Evolutionary conservation across 2,329 filamentous ascomycete genomes (phyloP), one percentile per base, ranked within the genome.

Genomic region (Claviceps citrina): DNA sequence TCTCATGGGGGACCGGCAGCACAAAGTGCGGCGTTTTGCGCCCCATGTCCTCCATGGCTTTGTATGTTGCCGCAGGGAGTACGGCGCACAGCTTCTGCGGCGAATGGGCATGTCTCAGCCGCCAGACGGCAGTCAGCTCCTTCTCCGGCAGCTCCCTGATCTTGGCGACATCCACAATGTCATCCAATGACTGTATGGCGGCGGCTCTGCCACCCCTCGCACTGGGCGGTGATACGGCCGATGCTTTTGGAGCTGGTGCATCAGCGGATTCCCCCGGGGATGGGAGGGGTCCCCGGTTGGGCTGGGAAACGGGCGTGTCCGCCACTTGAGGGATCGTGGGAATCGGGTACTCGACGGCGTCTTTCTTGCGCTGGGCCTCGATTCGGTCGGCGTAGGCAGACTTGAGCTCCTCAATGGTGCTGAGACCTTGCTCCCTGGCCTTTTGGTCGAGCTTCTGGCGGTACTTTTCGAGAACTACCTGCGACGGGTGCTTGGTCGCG

Each of bases 111-210:
- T 95, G 84, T 38, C 84, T 81, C 20, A 94, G 73, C 19, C 89
- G 83, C 91, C 91, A 98, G 51, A 96, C 71, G 25, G 79, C 75
- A 51, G 85, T 79, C 41, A 98, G 79, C 58, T 96, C 87, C 57
- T 84, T 80, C 15, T 73, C 64, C 0, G 87, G 81, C 3, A 96
- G 76, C 34, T 64, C 58, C 39, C 73, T 70, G 40, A 76, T 76
- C 59, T 95, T 96, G 44, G 76, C 67, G 37, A 96, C 67, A 63
- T 96, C 82, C 52, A 98, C 64, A 58, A 68, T 68, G 47, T 65
- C 60, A 51, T 63, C 64, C 45, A 70, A 66, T 3, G 68, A 62
- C 49, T 70, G 65, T 46, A 70, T 46, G 44, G 55, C 47, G 44
- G 55, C 47, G 10, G 40, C 36, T 41, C 34, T 44, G 3, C 39